Percentiles rank a stretch among this genome's conserved stretches.
Evolutionary conservation across 2,329 filamentous ascomycete genomes (phyloP).

Genomic region (Colletotrichum navitas): DNA sequence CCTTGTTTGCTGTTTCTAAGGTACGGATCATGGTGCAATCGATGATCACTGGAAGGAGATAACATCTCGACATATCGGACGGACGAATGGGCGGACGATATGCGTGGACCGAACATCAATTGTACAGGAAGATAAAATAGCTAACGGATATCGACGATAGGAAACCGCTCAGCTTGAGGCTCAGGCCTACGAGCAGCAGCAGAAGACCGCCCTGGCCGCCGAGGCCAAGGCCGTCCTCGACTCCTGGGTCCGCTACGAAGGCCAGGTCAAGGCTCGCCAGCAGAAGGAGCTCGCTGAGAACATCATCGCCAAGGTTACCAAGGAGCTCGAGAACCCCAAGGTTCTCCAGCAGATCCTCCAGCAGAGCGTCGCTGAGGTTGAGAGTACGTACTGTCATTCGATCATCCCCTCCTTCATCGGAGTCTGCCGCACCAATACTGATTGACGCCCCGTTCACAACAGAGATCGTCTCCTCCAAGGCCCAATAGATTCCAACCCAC

Average conservation of each 20-base stretch:
- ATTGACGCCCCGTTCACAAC: constrained; percentile 51
- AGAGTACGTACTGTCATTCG: constrained; percentile 72
- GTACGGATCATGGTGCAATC: constrained; percentile 61
- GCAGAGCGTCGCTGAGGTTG: constrained; percentile 95
- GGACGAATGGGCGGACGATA: not conserved
- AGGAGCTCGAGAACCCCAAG: constrained; percentile 99
- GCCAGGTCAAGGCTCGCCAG: constrained; percentile 98
- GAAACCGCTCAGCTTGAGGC: constrained; percentile 98
- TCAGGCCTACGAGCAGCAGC: constrained; percentile 96
- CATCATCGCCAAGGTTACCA: constrained; percentile 97
- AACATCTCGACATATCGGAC: not conserved
- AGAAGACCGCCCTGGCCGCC: constrained; percentile 89
- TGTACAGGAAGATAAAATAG: constrained; percentile 1
- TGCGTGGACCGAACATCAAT: not conserved
- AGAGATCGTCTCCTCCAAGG: constrained; percentile 74
- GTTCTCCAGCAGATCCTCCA: constrained; percentile 96
- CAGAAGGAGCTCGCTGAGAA: constrained; percentile 94
- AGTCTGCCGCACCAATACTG: constrained; percentile 6
- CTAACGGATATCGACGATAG: constrained; percentile 59
- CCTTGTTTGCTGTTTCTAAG: constrained; percentile 98
- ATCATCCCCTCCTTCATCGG: not conserved
- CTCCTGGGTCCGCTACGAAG: constrained; percentile 98
- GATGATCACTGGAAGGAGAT: not conserved
- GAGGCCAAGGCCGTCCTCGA: constrained; percentile 97
- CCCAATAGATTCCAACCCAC: constrained; percentile 65